A percentile compares a stretch with the other conserved stretches of the same genome.
These are phyloP conservation scores for Melampsora larici-populina DNA, from an alignment of 1,284 basidiomycete species.

Conservation along the genomic window DNA sequence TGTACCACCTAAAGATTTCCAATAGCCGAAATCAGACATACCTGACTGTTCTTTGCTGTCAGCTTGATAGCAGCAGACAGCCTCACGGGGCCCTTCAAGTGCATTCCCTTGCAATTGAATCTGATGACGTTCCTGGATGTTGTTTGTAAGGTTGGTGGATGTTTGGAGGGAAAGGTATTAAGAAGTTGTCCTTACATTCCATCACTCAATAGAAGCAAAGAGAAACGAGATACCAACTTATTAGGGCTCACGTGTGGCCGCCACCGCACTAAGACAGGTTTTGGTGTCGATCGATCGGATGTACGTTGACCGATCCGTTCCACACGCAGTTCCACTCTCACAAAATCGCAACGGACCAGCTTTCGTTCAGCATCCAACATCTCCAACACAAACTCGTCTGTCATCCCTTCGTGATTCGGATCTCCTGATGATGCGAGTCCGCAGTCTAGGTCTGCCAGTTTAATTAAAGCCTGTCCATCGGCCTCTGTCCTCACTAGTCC, in stretches of 20 bases:
- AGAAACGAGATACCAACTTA: not conserved
- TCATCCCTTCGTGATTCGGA: not conserved
- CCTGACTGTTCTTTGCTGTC: constrained; percentile 6
- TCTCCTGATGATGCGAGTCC: not conserved
- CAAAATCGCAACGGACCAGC: constrained; percentile 4
- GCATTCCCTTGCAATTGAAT: constrained; percentile 1
- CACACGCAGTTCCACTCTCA: not conserved
- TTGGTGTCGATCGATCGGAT: not conserved
- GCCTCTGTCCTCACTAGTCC: not conserved
- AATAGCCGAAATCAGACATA: not conserved
- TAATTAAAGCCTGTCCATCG: not conserved
- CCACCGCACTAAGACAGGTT: constrained; percentile 1
- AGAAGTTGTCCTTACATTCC: too few species aligned
- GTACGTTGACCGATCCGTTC: not conserved
- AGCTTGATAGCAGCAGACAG: not conserved
- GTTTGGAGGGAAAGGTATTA: not conserved
- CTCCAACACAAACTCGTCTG: not conserved
- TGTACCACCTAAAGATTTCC: not conserved
- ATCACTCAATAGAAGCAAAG: too few species aligned
- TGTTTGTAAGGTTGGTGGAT: not conserved
- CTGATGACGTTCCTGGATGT: not conserved
- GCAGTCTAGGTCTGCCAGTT: not conserved
- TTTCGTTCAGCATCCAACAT: not conserved
- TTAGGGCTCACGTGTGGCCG: not conserved
- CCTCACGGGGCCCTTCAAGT: not conserved